Conservation (phyloP, 345 rosid genomes). For the Angophora floribunda region DNA sequence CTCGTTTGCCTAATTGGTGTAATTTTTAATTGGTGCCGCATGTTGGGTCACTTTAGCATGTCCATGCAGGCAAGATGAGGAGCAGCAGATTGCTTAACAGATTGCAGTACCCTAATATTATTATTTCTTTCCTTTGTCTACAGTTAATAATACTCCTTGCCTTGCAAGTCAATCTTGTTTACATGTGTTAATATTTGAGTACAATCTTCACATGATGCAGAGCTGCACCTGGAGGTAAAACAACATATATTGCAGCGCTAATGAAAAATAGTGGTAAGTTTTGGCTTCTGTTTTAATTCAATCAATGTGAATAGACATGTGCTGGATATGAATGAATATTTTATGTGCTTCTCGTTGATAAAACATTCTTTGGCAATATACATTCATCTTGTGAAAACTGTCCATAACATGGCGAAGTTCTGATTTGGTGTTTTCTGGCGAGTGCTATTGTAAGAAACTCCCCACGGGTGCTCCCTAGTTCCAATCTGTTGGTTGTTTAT, state of each 20-base stretch:
- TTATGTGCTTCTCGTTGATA: neutral
- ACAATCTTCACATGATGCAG: constrained; percentile 29
- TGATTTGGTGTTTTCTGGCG: neutral
- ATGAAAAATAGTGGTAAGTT: constrained; percentile 59
- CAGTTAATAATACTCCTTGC: neutral
- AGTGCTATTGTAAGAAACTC: neutral
- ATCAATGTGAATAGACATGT: neutral
- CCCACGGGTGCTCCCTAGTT: neutral
- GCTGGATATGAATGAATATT: neutral
- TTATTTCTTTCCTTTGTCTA: neutral
- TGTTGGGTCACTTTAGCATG: neutral
- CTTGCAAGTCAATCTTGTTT: neutral
- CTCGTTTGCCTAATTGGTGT: neutral
- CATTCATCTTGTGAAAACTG: neutral
- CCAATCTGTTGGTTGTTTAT: neutral
- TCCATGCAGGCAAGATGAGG: neutral
- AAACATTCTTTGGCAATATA: neutral
- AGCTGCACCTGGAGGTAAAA: constrained; percentile 85
- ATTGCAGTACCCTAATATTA: neutral
- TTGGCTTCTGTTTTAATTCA: neutral
- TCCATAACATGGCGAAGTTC: neutral
- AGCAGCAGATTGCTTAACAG: neutral
- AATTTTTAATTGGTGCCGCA: neutral
- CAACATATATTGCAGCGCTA: constrained; percentile 37
- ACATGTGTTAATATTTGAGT: neutral